Base-by-base conservation (phyloP, 2,329 filamentous ascomycete genomes). In the Tolypocladium ovalisporum region DNA sequence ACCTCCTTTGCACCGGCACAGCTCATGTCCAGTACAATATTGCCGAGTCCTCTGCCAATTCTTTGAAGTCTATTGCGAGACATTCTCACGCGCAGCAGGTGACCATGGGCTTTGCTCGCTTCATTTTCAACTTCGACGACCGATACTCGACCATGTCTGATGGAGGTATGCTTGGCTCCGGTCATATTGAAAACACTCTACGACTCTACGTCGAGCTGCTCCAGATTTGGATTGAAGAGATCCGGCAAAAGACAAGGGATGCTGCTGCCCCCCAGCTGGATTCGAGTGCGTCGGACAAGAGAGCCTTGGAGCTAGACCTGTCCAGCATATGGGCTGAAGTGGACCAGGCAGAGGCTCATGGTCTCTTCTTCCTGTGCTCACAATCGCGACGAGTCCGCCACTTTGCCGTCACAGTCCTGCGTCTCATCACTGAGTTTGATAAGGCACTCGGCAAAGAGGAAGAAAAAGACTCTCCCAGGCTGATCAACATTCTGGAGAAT, bases 111-210 rank as follows among this genome's bases (percentile, higher is more conserved):
- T 99, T 99, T 72, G 90, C 94, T 40, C 82, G 92, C 32, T 99
- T 97, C 72, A 99, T 99, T 56, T 99, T 99, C 76, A 96, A 94
- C 64, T 99, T 97, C 69, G 95, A 99, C 70, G 92, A 96, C 63
- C 86, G 92, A 29, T 99, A 99, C 70, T 90, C 93, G 1, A 97
- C 94, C 36, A 97, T 97, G 86, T 96, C 92, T 12, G 94, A 99
- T 67, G 94, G 95, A 36, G 94, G 94, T 2, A 94, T 99, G 86
- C 84, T 99, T 29, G 94, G 93, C 0, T 86, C 90, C 37, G 89
- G 87, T 5, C 94, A 99, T 67, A 97, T 99, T 58, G 94, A 99
- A 70, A 96, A 87, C 63, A 99, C 94, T 0, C 73, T 99, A 24
- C 87, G 88, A 61, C 79, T 99, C 13, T 99, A 99, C 66, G 90